phyloP scores from a whole-genome alignment of 2,329 filamentous ascomycete species.

The Cytospora leucostoma region DNA sequence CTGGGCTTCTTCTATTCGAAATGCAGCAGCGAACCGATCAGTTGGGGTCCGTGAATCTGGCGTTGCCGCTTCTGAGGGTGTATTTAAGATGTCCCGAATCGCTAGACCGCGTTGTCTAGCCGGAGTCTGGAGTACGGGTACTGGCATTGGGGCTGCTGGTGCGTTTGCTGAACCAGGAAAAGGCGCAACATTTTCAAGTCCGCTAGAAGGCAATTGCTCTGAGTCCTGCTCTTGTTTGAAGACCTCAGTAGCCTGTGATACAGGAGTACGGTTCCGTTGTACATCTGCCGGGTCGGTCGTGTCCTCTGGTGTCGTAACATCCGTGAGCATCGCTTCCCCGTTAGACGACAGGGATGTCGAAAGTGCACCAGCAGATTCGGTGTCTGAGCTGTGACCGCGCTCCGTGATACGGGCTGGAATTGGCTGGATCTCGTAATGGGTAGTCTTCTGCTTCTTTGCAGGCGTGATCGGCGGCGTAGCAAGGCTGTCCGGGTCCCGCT shows the following conservation, averaged over 20 bases:
- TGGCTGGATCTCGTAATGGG: conserved; percentile 36
- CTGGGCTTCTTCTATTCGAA: neutral
- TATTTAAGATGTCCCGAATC: conserved; percentile 25
- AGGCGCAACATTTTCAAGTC: conserved; percentile 27
- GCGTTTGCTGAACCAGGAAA: conserved; percentile 4
- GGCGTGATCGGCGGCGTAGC: conserved; percentile 59
- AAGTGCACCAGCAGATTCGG: conserved; percentile 34
- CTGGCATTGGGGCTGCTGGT: conserved; percentile 20
- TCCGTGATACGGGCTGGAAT: conserved; percentile 33
- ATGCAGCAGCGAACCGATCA: conserved; percentile 23
- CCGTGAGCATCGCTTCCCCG: conserved; percentile 40
- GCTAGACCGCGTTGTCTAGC: conserved; percentile 20
- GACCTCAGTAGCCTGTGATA: conserved; percentile 33
- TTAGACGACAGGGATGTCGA: conserved; percentile 39
- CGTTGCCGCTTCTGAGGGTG: conserved; percentile 14
- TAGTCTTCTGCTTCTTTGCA: conserved; percentile 50
- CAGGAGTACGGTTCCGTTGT: conserved; percentile 39
- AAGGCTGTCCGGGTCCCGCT: conserved; percentile 46
- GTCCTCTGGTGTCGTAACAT: conserved; percentile 54
- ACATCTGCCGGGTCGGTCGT: conserved; percentile 42
- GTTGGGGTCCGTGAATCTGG: conserved; percentile 13
- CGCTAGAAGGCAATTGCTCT: conserved; percentile 29
- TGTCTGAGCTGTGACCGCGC: conserved; percentile 44
- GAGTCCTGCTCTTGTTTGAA: conserved; percentile 39
- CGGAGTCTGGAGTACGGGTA: conserved; percentile 28